Conservation (phyloP, 2,329 filamentous ascomycete genomes). For the Fusarium longipes region DNA sequence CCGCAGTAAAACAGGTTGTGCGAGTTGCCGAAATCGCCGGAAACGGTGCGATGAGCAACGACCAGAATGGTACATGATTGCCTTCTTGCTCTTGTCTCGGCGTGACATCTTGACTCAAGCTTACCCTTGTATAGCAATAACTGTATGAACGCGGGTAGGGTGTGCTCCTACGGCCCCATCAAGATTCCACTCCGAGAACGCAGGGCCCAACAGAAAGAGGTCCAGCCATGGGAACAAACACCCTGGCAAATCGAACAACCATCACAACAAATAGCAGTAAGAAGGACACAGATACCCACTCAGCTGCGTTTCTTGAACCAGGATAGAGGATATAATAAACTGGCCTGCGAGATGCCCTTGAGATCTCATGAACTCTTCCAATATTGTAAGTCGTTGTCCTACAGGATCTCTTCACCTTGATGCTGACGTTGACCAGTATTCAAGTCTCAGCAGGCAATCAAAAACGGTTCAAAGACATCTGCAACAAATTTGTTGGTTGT, state of each 20-base stretch:
- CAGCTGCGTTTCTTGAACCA: neutral
- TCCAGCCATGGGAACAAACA: conserved; percentile 14
- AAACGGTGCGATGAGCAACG: conserved; percentile 23
- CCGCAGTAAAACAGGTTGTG: conserved; percentile 16
- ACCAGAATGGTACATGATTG: conserved; percentile 5
- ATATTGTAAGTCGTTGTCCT: neutral
- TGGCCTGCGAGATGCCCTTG: conserved; percentile 14
- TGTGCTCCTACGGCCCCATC: neutral
- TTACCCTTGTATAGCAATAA: neutral
- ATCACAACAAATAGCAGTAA: neutral
- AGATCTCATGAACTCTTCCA: conserved; percentile 23
- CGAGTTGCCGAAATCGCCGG: conserved; percentile 15
- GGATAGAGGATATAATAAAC: conserved; percentile 7
- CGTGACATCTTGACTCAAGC: neutral
- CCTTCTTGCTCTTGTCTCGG: neutral
- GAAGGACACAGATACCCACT: neutral
- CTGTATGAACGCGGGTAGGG: conserved; percentile 6
- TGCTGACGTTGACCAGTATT: conserved; percentile 1
- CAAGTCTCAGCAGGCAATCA: neutral
- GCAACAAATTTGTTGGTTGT: conserved; percentile 1
- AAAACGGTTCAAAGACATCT: neutral
- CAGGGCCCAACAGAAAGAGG: conserved; percentile 17
- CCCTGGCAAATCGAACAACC: conserved; percentile 7
- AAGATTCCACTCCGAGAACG: conserved; percentile 10
- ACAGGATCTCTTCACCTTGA: rapidly evolving